phyloP scores from a whole-genome alignment of 768 basidiomycete species.

The Mycena amicta region DNA sequence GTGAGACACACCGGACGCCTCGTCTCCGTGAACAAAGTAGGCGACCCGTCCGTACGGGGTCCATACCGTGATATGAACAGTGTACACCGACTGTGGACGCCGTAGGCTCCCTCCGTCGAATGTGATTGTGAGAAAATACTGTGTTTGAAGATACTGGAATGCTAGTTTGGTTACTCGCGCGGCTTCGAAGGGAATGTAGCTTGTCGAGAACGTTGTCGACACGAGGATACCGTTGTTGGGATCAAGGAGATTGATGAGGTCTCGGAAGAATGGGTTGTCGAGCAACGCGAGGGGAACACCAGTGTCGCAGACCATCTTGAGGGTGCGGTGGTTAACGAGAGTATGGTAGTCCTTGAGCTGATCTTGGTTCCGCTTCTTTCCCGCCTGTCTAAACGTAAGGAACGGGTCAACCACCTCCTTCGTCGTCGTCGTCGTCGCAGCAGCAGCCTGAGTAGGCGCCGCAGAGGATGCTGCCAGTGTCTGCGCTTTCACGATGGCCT shows the following conservation, averaged over 20 bases:
- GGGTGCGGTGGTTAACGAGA: background rate
- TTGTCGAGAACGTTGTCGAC: conserved; percentile 9
- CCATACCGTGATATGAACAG: conserved; percentile 21
- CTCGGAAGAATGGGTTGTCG: conserved; percentile 6
- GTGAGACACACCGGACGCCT: conserved; percentile 25
- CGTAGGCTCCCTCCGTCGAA: conserved; percentile 25
- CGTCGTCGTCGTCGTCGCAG: background rate
- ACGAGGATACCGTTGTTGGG: conserved; percentile 2
- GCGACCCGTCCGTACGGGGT: conserved; percentile 4
- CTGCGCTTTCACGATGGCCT: too few species aligned
- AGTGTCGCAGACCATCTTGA: conserved; percentile 15
- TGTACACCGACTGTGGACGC: conserved; percentile 22
- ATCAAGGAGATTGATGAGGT: conserved; percentile 1
- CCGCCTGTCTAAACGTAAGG: background rate
- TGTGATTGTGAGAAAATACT: conserved; percentile 19
- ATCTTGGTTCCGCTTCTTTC: background rate
- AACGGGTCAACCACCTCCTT: background rate
- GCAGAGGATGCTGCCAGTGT: too few species aligned
- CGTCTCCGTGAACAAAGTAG: conserved; percentile 25
- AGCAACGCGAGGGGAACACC: conserved; percentile 11
- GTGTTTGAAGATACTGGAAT: conserved; percentile 1
- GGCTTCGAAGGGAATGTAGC: conserved; percentile 23
- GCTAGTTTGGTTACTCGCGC: conserved; percentile 9
- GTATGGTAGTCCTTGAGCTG: background rate
- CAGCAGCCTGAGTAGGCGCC: too few species aligned